Conservation (phyloP, 2,329 filamentous ascomycete genomes). For the Bimuria novae-zelandiae region DNA sequence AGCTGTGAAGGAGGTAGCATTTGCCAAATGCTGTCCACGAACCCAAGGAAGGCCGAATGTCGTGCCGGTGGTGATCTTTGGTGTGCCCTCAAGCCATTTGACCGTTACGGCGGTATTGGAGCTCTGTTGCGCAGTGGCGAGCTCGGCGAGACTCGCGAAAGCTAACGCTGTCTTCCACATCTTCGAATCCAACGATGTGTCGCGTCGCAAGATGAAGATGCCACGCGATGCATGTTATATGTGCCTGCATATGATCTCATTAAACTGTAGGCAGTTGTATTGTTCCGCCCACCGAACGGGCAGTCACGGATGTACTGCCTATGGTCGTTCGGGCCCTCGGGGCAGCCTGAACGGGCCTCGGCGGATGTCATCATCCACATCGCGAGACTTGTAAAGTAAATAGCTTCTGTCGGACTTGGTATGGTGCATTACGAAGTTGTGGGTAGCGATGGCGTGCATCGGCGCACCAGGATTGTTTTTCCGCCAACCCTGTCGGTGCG, state of each 20-base stretch:
- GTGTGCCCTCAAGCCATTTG: conserved; percentile 37
- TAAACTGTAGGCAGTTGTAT: background rate
- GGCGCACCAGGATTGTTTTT: conserved; percentile 1
- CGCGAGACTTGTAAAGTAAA: background rate
- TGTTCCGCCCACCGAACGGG: background rate
- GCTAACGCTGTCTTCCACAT: conserved; percentile 8
- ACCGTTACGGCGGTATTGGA: conserved; percentile 27
- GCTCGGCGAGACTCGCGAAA: conserved; percentile 1
- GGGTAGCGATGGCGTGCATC: conserved; percentile 10
- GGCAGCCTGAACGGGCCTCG: background rate
- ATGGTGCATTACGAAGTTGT: conserved; percentile 11
- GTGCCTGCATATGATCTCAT: conserved; percentile 9
- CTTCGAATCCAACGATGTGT: background rate
- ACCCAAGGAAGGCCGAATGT: conserved; percentile 49
- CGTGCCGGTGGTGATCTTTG: conserved; percentile 34
- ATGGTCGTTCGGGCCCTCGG: background rate
- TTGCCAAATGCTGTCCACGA: conserved; percentile 43
- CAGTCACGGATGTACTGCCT: background rate
- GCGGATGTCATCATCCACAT: background rate
- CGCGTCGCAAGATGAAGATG: background rate
- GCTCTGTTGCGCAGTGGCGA: background rate
- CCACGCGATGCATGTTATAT: background rate
- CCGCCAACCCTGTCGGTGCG: conserved; percentile 6
- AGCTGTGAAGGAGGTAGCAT: conserved; percentile 40
- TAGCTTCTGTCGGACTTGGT: background rate